A percentile compares a stretch with the other conserved stretches of the same genome.
Conservation (phyloP, 148 eudicot species). For the Agrostemma githago region DNA sequence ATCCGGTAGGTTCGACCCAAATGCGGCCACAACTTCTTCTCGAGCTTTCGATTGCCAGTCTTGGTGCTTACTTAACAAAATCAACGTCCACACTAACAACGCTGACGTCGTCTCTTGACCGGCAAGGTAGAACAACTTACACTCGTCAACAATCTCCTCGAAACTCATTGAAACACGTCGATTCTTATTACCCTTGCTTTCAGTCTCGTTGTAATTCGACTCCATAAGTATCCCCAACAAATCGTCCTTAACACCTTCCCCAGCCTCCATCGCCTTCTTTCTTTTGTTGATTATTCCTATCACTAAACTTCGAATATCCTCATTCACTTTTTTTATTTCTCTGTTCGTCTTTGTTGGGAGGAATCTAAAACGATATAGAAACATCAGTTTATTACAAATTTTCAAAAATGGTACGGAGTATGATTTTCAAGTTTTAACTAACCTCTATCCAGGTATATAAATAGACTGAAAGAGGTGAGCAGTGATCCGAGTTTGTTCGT, state of each 20-base stretch:
- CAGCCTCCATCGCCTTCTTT: constrained; percentile 29
- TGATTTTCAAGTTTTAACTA: too few relatives aligned
- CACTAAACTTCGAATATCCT: constrained; percentile 14
- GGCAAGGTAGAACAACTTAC: constrained; percentile 41
- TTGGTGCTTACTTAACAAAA: constrained; percentile 35
- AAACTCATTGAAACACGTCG: constrained; percentile 21
- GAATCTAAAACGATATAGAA: constrained; percentile 6
- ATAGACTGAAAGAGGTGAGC: constrained; percentile 21
- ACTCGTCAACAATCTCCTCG: constrained; percentile 32
- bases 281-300: constrained; percentile 24
- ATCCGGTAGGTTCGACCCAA: constrained; percentile 32
- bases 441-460: constrained; percentile 51
- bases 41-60: constrained; percentile 38
- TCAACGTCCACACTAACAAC: constrained; percentile 37
- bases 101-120: constrained; percentile 39
- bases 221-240: constrained; percentile 35
- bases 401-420: too few relatives aligned
- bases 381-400: too few relatives aligned
- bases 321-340: constrained; percentile 15
- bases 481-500: constrained; percentile 31
- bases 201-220: constrained; percentile 20
- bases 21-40: constrained; percentile 31
- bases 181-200: constrained; percentile 6
- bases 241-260: constrained; percentile 25
- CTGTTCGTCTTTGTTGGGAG: constrained; percentile 33